Base-by-base conservation (phyloP, 306 rosid genomes). In the Lotus japonicus region DNA sequence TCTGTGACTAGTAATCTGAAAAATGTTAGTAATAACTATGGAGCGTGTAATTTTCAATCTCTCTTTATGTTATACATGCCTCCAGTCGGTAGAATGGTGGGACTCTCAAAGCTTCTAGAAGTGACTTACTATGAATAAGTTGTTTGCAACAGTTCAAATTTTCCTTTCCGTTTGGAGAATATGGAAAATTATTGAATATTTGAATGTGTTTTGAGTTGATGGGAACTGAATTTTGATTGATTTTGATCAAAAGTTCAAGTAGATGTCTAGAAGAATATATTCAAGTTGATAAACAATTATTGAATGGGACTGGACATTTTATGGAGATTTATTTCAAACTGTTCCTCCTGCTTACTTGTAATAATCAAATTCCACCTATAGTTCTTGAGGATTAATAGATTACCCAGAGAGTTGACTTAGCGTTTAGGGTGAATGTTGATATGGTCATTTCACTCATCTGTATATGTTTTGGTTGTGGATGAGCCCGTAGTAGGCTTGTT, bases 1-100 rank as follows among this genome's bases (percentile, higher is more conserved):
- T 80, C 67, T 82, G 57, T 77, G 66, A 58, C 67, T 75, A 61
- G 67, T 36, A 83, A 51, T 63, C 74, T 76, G 79, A 76, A 69
- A 72, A 71, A 58, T 78, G 31, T n/a, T n/a, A 21, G 74, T 74
- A 58, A 17, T 65, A 61, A 58, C 61, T 58, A 68, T 65, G 77
- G 46, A 72, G 49, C 72, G 65, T 80, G 83, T 74, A 67, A 78
- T 55, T 56, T 64, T 74, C 72, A 68, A 70, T 55, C 41, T 77
- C 79, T 65, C 62, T 72, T 52, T 74, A 75, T 58, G 26, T 15
- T 60, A 15, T 54, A 75, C 42, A 68, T 51, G 71, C 67, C 82
- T 58, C 71, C 48, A 68, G 43, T 13, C 46, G 39, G 56, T 74
- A 51, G 72, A 65, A 60, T 70, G 79, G 78, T 17, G 50, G 41